phyloP scores from a whole-genome alignment of 192 early-diverging fungal genomes.

The Geosiphon pyriformis region DNA sequence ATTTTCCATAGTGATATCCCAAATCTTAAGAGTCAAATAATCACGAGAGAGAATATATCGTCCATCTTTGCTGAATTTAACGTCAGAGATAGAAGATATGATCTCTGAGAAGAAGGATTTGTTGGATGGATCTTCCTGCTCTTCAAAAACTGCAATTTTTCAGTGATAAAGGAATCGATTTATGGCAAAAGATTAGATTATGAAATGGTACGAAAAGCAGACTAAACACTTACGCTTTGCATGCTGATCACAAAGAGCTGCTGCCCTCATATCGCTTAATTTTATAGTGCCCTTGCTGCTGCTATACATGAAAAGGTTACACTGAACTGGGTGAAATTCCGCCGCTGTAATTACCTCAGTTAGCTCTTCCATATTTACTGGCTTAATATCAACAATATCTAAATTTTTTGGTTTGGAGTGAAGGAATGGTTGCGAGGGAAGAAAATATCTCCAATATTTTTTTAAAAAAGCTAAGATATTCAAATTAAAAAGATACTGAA shows the following conservation, averaged over 20 bases:
- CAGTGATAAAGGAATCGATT: too few species aligned
- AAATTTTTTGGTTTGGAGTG: background rate
- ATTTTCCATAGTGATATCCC: conserved; percentile 98
- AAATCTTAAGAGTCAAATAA: conserved; percentile 95
- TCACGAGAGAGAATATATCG: conserved; percentile 96
- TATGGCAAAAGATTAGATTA: too few species aligned
- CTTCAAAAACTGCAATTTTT: conserved; percentile 76
- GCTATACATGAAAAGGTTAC: conserved; percentile 98
- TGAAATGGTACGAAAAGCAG: too few species aligned
- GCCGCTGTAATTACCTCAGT: conserved; percentile 98
- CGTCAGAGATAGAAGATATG: conserved; percentile 96
- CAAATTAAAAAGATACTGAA: conserved; percentile 62
- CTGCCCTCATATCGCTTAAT: conserved; percentile 91
- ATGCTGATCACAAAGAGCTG: conserved; percentile 91
- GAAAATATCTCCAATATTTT: background rate
- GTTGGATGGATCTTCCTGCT: conserved; percentile 86
- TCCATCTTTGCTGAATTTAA: conserved; percentile 94
- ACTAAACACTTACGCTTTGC: conserved; percentile 69
- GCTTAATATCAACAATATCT: conserved; percentile 99
- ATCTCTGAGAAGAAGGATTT: conserved; percentile 99
- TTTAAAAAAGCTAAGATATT: background rate
- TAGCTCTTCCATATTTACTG: conserved; percentile 99
- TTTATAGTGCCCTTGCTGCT: conserved; percentile 98
- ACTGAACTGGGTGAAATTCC: conserved; percentile 93
- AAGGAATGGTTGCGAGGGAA: conserved; percentile 1